phyloP scores from a whole-genome alignment of 176 grass and related monocot species.

The Musa itinerans region DNA sequence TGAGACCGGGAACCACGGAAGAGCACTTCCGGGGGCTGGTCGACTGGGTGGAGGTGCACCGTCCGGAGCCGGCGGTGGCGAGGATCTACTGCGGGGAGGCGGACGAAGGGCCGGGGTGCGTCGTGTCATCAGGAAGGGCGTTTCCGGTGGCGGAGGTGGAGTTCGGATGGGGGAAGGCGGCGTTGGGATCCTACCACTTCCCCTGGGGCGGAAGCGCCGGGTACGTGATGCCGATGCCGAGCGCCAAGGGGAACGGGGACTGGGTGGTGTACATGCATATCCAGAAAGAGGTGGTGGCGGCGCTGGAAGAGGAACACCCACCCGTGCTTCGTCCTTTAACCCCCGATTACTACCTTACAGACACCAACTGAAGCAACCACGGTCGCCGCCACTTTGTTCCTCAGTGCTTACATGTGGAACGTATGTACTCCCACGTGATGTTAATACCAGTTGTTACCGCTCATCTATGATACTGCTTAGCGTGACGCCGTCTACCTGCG shows the following conservation, averaged over 20 bases:
- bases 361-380: not conserved
- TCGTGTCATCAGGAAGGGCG: conserved; percentile 46
- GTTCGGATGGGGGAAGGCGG: conserved; percentile 43
- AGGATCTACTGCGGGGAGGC: conserved; percentile 32
- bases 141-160: conserved; percentile 41
- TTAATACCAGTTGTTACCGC: too few relatives aligned
- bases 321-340: conserved; percentile 33
- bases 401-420: too few relatives aligned
- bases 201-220: conserved; percentile 30
- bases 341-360: conserved; percentile 29
- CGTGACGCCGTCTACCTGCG: too few relatives aligned
- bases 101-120: conserved; percentile 18
- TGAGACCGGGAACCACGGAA: conserved; percentile 29
- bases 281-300: conserved; percentile 22
- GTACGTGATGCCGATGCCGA: conserved; percentile 76
- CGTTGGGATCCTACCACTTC: conserved; percentile 64
- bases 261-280: conserved; percentile 68
- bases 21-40: conserved; percentile 46
- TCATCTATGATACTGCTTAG: too few relatives aligned
- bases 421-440: too few relatives aligned
- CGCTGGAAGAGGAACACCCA: conserved; percentile 41
- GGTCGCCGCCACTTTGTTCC: too few relatives aligned
- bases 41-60: conserved; percentile 46
- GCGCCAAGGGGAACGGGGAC: conserved; percentile 28
- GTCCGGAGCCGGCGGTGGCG: conserved; percentile 32